Evolutionary conservation across 805 yeast species (phyloP), one percentile per base, ranked within the genome.

Genomic region (Millerozyma acaciae): DNA sequence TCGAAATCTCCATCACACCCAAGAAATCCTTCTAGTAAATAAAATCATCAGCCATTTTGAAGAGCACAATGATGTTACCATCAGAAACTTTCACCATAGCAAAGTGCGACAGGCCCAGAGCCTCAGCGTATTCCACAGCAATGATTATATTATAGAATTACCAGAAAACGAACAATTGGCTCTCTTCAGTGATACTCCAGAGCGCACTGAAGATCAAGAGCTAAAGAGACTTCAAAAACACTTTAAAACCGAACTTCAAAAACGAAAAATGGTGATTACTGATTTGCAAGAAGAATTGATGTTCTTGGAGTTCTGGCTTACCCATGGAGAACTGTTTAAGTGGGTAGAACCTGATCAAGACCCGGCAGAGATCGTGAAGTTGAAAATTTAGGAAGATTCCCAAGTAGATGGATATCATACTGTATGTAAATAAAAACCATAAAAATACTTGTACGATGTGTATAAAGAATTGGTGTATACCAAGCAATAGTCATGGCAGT

Each of bases 341-440:
- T 66, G 72, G 72, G 68, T 58, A 3, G 72, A 66, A 36, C 70
- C 72, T 4, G 72, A 66, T 36, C 72, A 66, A 42, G 72, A 66
- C 38, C 72, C 72, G 4, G 69, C 66, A 1, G 70, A 65, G 34
- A 47, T 62, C 15, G 21, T 45, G 2, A 41, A 43, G 23, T 31
- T 47, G 13, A 38, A 47, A 12, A 38, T 46, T 12, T 32, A 37
- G 13, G 33, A 39, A 22, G 24, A 21, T n/a, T n/a, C n/a, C n/a
- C n/a, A n/a, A n/a, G n/a, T n/a, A n/a, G n/a, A n/a, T n/a, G n/a
- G n/a, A n/a, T n/a, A n/a, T n/a, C n/a, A n/a, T n/a, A n/a, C n/a
- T n/a, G n/a, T n/a, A n/a, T n/a, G n/a, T n/a, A n/a, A n/a, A n/a
- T n/a, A n/a, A n/a, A n/a, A n/a, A n/a, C n/a, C n/a, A n/a, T n/a